Evolutionary conservation across 2,329 filamentous ascomycete species (phyloP).

Genomic region (Phyllosticta ampelicida): DNA sequence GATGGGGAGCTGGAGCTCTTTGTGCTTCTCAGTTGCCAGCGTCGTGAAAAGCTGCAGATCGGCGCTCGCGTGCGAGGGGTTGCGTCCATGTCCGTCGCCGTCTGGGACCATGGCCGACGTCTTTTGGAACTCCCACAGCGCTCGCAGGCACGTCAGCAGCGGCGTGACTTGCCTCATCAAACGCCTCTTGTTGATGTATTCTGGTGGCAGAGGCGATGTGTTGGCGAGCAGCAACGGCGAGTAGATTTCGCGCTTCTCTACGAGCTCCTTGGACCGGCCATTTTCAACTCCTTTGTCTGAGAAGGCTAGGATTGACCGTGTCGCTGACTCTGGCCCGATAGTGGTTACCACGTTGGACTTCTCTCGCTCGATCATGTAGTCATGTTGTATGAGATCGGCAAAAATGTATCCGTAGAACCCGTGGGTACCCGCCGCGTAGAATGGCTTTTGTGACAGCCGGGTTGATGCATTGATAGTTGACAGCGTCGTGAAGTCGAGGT

Average conservation of each 20-base stretch:
- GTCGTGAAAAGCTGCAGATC: constrained; percentile 70
- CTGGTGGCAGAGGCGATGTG: constrained; percentile 56
- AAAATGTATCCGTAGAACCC: constrained; percentile 95
- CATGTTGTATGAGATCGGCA: constrained; percentile 80
- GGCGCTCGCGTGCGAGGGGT: constrained; percentile 39
- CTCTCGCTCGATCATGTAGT: constrained; percentile 79
- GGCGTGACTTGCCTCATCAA: constrained; percentile 68
- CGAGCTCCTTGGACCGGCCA: constrained; percentile 65
- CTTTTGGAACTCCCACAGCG: constrained; percentile 78
- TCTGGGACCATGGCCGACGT: constrained; percentile 25
- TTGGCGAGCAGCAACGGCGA: constrained; percentile 81
- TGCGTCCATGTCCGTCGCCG: constrained; percentile 29
- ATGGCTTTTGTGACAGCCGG: constrained; percentile 64
- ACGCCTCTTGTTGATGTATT: constrained; percentile 58
- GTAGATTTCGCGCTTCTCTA: constrained; percentile 87
- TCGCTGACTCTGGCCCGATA: constrained; percentile 60
- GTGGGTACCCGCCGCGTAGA: constrained; percentile 80
- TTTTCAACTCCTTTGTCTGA: constrained; percentile 52
- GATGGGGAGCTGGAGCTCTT: constrained; percentile 43
- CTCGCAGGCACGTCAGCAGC: constrained; percentile 73
- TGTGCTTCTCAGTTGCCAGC: constrained; percentile 67
- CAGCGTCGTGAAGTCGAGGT: constrained; percentile 65
- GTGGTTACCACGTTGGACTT: constrained; percentile 58
- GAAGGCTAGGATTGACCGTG: constrained; percentile 62
- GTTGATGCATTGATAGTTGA: constrained; percentile 78